Conservation (phyloP, 2,329 filamentous ascomycete genomes). For the Capronia americana region DNA sequence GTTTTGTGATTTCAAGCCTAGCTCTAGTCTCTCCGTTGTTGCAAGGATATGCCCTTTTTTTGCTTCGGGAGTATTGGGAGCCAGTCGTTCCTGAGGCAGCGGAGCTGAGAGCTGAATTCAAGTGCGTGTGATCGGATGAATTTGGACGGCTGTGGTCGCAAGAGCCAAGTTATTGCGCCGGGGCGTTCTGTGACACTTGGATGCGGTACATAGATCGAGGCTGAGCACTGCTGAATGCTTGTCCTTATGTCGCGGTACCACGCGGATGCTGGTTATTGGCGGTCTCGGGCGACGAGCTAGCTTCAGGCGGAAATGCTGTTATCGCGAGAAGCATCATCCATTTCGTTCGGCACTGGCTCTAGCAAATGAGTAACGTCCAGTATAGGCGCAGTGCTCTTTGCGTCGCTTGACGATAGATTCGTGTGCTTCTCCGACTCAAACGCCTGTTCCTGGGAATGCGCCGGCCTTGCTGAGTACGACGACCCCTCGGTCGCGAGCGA, state of each 20-base stretch:
- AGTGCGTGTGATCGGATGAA: not conserved
- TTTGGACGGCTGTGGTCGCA: not conserved
- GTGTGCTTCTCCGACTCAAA: constrained; percentile 48
- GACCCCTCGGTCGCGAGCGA: constrained; percentile 84
- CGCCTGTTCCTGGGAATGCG: constrained; percentile 89
- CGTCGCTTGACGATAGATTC: not conserved
- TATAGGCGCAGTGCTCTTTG: not conserved
- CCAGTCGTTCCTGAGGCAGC: constrained; percentile 22
- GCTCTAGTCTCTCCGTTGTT: not conserved
- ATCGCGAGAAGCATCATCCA: not conserved
- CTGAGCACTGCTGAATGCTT: not conserved
- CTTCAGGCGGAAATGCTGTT: not conserved
- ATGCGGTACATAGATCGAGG: not conserved
- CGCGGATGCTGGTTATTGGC: not conserved
- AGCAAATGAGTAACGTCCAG: not conserved
- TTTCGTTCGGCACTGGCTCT: not conserved
- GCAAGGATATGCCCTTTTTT: constrained; percentile 3
- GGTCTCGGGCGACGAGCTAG: not conserved
- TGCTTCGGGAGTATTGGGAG: constrained; percentile 9
- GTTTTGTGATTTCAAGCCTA: not conserved
- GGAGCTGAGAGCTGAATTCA: not conserved
- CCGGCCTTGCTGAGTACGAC: constrained; percentile 88
- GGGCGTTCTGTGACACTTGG: not conserved
- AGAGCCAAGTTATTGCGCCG: not conserved
- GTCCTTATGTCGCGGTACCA: not conserved